Evolutionary conservation across 140 eudicot species (phyloP).

Genomic region (Stevia rebaudiana): DNA sequence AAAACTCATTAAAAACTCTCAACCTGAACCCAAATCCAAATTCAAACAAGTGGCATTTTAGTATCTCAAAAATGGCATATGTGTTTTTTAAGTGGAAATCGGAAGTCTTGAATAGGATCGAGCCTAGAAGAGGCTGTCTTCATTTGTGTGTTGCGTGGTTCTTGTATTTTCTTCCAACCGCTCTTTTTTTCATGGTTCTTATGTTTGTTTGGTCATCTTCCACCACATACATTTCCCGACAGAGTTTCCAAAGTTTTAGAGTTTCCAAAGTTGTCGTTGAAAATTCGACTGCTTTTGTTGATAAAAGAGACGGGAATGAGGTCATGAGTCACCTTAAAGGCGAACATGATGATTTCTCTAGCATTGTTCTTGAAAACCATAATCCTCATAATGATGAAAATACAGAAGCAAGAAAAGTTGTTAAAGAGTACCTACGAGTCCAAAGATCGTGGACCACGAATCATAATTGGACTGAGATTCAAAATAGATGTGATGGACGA

Average conservation of each 20-base stretch:
- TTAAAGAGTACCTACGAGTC: conserved; percentile 48
- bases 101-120: conserved; percentile 32
- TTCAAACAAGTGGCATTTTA: not conserved
- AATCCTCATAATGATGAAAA: conserved; percentile 26
- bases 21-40: no score
- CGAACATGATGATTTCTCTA: not conserved
- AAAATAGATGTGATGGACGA: conserved; percentile 41
- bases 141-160: conserved; percentile 31
- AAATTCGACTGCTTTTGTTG: conserved; percentile 9
- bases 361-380: conserved; percentile 11
- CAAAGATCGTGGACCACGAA: conserved; percentile 62
- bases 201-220: conserved; percentile 67
- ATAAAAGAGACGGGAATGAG: conserved; percentile 16
- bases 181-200: conserved; percentile 49
- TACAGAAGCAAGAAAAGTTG: conserved; percentile 34
- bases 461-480: conserved; percentile 20
- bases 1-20: no score
- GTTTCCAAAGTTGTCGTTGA: not conserved
- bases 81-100: conserved; percentile 45
- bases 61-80: conserved; percentile 41
- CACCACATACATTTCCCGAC: conserved; percentile 49
- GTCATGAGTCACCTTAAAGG: not conserved
- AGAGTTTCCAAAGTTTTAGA: conserved; percentile 2
- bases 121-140: conserved; percentile 23
- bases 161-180: conserved; percentile 50